These are phyloP conservation scores for Fomitopsis palustris DNA, from an alignment of 1,284 basidiomycete genomes.

Conservation along the genomic window DNA sequence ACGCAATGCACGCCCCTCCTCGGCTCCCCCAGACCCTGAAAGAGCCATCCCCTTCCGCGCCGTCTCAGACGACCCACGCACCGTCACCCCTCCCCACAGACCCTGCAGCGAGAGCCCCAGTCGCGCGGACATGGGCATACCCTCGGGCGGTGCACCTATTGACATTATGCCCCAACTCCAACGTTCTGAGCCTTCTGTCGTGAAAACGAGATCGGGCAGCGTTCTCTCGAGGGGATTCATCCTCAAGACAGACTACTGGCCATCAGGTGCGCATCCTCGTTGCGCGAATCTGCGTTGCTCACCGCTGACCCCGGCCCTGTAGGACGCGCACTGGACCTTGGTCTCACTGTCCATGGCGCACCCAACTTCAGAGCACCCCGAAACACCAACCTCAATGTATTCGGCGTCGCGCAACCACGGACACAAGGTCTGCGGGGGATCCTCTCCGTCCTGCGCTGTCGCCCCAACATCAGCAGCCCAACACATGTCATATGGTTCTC, in stretches of 20 bases:
- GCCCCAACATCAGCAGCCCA: slow-evolving; percentile 59
- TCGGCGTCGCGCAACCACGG: slow-evolving; percentile 93
- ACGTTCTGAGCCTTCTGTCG: slow-evolving; percentile 67
- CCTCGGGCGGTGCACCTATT: slow-evolving; percentile 22
- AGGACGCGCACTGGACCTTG: slow-evolving; percentile 89
- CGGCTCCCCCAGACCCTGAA: slow-evolving; percentile 8
- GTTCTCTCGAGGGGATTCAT: slow-evolving; percentile 91
- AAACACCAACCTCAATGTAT: slow-evolving; percentile 80
- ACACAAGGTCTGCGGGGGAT: slow-evolving; percentile 91
- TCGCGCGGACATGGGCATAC: slow-evolving; percentile 4
- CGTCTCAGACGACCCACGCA: neutral
- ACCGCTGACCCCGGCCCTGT: slow-evolving; percentile 5
- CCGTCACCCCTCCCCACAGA: neutral
- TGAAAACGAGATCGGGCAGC: slow-evolving; percentile 85
- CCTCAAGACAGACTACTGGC: slow-evolving; percentile 92
- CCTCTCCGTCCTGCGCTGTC: slow-evolving; percentile 81
- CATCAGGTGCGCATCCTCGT: slow-evolving; percentile 53
- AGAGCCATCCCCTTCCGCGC: neutral
- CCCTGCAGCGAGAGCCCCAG: slow-evolving; percentile 7
- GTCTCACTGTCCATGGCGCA: slow-evolving; percentile 90
- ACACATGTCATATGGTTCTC: slow-evolving; percentile 83
- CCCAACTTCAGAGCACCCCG: slow-evolving; percentile 91
- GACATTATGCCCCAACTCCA: slow-evolving; percentile 62
- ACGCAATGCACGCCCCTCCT: slow-evolving; percentile 8
- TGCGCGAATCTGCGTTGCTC: neutral